phyloP scores from a whole-genome alignment of 805 yeast genomes.

The Metschnikowia noctiluminum region DNA sequence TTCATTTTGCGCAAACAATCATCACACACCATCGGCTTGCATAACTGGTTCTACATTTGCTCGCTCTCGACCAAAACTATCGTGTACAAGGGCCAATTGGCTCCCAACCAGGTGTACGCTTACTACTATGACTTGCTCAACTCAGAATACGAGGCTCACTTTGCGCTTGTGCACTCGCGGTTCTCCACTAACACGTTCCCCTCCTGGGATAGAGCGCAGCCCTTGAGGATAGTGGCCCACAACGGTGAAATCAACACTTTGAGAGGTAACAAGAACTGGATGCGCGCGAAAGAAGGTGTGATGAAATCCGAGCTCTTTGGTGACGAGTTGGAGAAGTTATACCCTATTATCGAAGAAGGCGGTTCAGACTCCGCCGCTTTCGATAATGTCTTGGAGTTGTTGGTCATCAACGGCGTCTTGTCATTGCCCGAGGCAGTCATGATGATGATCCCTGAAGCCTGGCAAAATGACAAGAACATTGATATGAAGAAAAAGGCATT shows the following conservation, averaged over 20 bases:
- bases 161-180: conserved; percentile 94
- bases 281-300: conserved; percentile 97
- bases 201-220: conserved; percentile 99
- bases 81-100: conserved; percentile 96
- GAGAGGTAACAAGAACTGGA: conserved; percentile 98
- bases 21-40: conserved; percentile 85
- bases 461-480: conserved; percentile 86
- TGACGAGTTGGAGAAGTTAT: conserved; percentile 84
- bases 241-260: conserved; percentile 97
- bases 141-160: conserved; percentile 90
- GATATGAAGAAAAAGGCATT: conserved; percentile 91
- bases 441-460: conserved; percentile 96
- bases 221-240: conserved; percentile 95
- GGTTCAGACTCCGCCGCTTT: conserved; percentile 98
- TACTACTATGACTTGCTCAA: conserved; percentile 91
- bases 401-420: conserved; percentile 86
- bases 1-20: conserved; percentile 86
- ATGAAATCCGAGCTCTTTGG: conserved; percentile 86
- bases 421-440: conserved; percentile 95
- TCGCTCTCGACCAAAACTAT: conserved; percentile 85
- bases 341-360: conserved; percentile 96
- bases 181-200: conserved; percentile 98
- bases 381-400: conserved; percentile 89
- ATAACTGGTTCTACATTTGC: conserved; percentile 97
- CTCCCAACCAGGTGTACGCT: conserved; percentile 92